Evolutionary conservation across 441 rosid species (phyloP).

Genomic region (Hura crepitans): DNA sequence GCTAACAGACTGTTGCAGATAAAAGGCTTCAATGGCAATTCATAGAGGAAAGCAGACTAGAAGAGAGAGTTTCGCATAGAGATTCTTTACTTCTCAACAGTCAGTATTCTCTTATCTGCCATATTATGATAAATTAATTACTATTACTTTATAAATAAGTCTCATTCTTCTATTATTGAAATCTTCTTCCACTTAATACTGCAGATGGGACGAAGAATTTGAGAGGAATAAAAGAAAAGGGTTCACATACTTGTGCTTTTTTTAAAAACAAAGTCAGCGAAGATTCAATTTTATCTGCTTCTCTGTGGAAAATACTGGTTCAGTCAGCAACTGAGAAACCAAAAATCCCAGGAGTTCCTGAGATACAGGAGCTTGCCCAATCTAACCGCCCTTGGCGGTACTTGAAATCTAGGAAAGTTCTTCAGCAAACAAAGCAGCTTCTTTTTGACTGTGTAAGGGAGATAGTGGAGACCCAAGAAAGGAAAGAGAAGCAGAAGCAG

Average conservation of each 20-base stretch:
- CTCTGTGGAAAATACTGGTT: constrained; percentile 30
- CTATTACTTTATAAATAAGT: neutral
- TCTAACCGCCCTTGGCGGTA: constrained; percentile 5
- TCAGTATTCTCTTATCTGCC: constrained; percentile 15
- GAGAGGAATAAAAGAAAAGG: constrained; percentile 15
- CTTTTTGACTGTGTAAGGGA: constrained; percentile 40
- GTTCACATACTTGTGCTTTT: constrained; percentile 12
- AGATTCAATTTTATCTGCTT: constrained; percentile 35
- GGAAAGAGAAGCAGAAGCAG: constrained; percentile 13
- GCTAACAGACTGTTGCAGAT: constrained; percentile 37
- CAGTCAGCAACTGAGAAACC: constrained; percentile 24
- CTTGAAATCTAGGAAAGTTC: constrained; percentile 27
- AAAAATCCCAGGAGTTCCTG: constrained; percentile 9
- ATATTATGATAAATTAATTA: neutral
- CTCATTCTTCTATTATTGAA: neutral
- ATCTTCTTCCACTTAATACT: constrained; percentile 6
- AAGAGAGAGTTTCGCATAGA: constrained; percentile 23
- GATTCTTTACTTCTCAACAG: constrained; percentile 18
- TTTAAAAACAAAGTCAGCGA: constrained; percentile 30
- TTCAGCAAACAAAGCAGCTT: constrained; percentile 47
- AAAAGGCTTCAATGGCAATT: constrained; percentile 23
- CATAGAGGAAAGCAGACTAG: constrained; percentile 23
- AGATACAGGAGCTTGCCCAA: constrained; percentile 22
- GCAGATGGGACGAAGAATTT: constrained; percentile 14
- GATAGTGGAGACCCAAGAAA: constrained; percentile 26